These are phyloP conservation scores for Tephrocybe sp. DNA, from an alignment of 768 basidiomycete genomes.

Conservation along the genomic window DNA sequence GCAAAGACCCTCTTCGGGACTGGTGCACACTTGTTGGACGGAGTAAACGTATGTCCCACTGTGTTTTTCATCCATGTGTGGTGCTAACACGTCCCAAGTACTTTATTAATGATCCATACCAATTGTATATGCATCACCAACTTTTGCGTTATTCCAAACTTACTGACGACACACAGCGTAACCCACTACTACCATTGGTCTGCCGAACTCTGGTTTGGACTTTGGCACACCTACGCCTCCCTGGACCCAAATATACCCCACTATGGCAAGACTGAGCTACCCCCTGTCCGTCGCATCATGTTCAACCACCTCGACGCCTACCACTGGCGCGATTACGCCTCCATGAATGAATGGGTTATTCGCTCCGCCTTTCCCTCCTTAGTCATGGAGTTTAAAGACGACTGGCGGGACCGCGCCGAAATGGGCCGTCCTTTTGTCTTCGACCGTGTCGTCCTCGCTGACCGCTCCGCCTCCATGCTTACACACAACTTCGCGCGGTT, in stretches of 20 bases:
- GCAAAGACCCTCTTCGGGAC: conserved; percentile 71
- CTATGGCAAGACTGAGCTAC: conserved; percentile 69
- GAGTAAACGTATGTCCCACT: conserved; percentile 55
- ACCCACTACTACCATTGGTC: conserved; percentile 95
- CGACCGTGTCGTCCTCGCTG: conserved; percentile 85
- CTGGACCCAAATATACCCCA: conserved; percentile 69
- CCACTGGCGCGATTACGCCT: conserved; percentile 89
- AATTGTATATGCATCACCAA: conserved; percentile 52
- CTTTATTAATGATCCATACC: conserved; percentile 80
- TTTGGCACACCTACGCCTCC: conserved; percentile 89
- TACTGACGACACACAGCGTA: conserved; percentile 44
- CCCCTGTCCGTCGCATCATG: conserved; percentile 70
- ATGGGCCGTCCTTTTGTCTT: conserved; percentile 73
- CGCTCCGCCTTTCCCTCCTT: conserved; percentile 79
- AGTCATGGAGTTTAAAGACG: conserved; percentile 76
- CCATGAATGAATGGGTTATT: conserved; percentile 88
- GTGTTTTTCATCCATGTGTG: neutral
- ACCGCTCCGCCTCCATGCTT: conserved; percentile 82
- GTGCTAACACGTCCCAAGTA: conserved; percentile 45
- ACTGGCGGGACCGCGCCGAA: conserved; percentile 79
- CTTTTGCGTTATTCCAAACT: conserved; percentile 24
- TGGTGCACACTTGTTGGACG: conserved; percentile 74
- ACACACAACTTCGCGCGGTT: conserved; percentile 66
- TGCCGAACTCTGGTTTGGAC: conserved; percentile 88
- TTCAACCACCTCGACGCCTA: conserved; percentile 73